Conservation (phyloP, 805 yeast genomes). For the Barnettozyma pratensis region DNA sequence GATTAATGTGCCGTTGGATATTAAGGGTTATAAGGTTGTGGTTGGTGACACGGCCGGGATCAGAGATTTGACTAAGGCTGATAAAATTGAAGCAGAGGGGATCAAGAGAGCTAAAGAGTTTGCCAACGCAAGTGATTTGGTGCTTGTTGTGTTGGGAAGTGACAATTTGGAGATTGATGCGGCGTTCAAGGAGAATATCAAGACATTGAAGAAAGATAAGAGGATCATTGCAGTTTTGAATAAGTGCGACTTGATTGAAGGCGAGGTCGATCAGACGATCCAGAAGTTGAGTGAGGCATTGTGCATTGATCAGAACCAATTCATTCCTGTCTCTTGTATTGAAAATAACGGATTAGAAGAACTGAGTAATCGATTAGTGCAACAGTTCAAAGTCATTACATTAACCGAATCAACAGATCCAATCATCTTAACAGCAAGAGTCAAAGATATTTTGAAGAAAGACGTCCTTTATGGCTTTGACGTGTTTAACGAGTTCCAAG, state of each 20-base stretch:
- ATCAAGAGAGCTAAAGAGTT: conserved; percentile 67
- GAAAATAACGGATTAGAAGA: conserved; percentile 49
- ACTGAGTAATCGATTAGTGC: conserved; percentile 38
- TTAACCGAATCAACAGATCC: conserved; percentile 55
- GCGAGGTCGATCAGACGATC: conserved; percentile 18
- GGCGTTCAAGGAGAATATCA: conserved; percentile 37
- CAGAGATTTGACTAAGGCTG: conserved; percentile 42
- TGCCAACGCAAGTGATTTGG: conserved; percentile 59
- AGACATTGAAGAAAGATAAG: conserved; percentile 22
- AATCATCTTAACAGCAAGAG: conserved; percentile 66
- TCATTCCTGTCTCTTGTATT: conserved; percentile 55
- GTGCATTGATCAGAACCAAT: conserved; percentile 16
- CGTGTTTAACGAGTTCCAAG: conserved; percentile 48
- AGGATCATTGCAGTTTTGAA: conserved; percentile 47
- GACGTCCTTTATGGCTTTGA: conserved; percentile 75
- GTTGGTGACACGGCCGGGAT: conserved; percentile 95
- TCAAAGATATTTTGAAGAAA: conserved; percentile 63
- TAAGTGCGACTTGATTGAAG: conserved; percentile 47
- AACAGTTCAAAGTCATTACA: conserved; percentile 44
- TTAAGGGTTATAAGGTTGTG: conserved; percentile 77
- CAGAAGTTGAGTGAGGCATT: conserved; percentile 20
- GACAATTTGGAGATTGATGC: conserved; percentile 31
- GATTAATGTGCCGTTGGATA: conserved; percentile 74
- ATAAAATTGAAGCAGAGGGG: conserved; percentile 72
- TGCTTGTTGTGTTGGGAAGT: conserved; percentile 57